Conservation (phyloP, 2,329 filamentous ascomycete species). For the Hortaea werneckii region DNA sequence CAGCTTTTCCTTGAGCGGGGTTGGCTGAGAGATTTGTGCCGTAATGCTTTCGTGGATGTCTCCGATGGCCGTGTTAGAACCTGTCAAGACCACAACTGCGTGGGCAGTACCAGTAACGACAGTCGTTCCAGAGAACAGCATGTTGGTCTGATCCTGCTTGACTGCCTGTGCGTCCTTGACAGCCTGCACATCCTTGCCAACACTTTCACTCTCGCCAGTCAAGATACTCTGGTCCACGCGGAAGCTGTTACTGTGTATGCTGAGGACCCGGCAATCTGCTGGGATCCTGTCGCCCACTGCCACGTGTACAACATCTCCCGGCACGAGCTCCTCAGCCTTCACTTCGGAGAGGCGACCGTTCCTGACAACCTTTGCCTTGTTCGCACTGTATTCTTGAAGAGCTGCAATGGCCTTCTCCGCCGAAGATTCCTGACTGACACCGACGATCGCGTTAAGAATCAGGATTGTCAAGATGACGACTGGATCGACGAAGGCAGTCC, state of each 20-base stretch:
- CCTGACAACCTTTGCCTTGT: constrained; percentile 87
- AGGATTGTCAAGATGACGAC: constrained; percentile 93
- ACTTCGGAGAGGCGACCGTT: constrained; percentile 70
- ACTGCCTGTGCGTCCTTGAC: constrained; percentile 76
- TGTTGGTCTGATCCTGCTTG: constrained; percentile 95
- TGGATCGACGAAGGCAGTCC: constrained; percentile 95
- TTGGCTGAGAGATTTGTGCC: constrained; percentile 93
- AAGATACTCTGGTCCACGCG: constrained; percentile 92
- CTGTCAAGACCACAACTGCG: constrained; percentile 83
- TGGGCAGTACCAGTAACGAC: constrained; percentile 89
- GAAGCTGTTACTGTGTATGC: constrained; percentile 96
- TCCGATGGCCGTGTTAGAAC: constrained; percentile 84
- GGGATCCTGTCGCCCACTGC: constrained; percentile 87
- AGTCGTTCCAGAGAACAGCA: constrained; percentile 96
- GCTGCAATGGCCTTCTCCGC: constrained; percentile 97
- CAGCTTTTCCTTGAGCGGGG: constrained; percentile 94
- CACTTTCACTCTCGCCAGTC: constrained; percentile 95
- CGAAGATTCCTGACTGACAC: constrained; percentile 96
- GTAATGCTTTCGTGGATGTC: constrained; percentile 99
- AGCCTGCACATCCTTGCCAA: constrained; percentile 65
- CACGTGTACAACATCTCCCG: constrained; percentile 82
- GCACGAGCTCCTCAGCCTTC: constrained; percentile 94
- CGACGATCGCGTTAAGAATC: constrained; percentile 91
- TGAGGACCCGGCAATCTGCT: constrained; percentile 81
- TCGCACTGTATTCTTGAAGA: constrained; percentile 96